Conservation (phyloP, 192 early-diverging fungal genomes). For the Backusella parvicylindrica region DNA sequence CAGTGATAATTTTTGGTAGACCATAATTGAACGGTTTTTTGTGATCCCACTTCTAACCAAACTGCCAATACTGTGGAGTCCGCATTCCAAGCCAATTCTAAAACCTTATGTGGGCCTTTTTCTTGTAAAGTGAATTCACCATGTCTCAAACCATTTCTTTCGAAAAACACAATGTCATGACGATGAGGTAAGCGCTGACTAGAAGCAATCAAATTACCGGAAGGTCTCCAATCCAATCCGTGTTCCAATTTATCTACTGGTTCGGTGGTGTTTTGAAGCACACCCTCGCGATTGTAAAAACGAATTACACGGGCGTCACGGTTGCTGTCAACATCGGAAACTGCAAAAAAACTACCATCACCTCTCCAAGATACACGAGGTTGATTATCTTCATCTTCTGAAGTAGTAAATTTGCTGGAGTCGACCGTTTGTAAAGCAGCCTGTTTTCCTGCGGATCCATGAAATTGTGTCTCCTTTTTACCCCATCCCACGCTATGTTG, state of each 20-base stretch:
- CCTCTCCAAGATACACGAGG: conserved; percentile 88
- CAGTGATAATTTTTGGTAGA: conserved; percentile 93
- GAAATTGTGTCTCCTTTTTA: conserved; percentile 95
- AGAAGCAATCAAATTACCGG: conserved; percentile 79
- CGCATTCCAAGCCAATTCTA: conserved; percentile 77
- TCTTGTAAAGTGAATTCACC: conserved; percentile 86
- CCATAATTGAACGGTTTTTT: conserved; percentile 78
- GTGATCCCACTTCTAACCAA: conserved; percentile 40
- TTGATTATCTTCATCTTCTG: conserved; percentile 63
- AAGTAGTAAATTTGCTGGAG: conserved; percentile 37
- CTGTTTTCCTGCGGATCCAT: conserved; percentile 82
- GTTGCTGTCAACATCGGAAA: conserved; percentile 61
- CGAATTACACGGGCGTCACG: conserved; percentile 62
- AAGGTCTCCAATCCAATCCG: conserved; percentile 77
- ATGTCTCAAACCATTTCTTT: conserved; percentile 92
- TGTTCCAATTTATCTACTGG: conserved; percentile 75
- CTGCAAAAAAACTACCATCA: conserved; percentile 80
- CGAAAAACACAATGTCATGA: conserved; percentile 91
- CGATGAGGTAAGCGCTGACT: conserved; percentile 72
- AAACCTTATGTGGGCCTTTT: conserved; percentile 37
- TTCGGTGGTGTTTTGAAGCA: conserved; percentile 81
- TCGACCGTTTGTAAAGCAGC: conserved; percentile 56
- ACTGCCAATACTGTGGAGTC: conserved; percentile 89
- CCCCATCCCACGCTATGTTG: conserved; percentile 94
- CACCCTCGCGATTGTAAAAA: conserved; percentile 84